Evolutionary conservation across 768 basidiomycete species (phyloP).

Genomic region (Auricularia auricula-judae): DNA sequence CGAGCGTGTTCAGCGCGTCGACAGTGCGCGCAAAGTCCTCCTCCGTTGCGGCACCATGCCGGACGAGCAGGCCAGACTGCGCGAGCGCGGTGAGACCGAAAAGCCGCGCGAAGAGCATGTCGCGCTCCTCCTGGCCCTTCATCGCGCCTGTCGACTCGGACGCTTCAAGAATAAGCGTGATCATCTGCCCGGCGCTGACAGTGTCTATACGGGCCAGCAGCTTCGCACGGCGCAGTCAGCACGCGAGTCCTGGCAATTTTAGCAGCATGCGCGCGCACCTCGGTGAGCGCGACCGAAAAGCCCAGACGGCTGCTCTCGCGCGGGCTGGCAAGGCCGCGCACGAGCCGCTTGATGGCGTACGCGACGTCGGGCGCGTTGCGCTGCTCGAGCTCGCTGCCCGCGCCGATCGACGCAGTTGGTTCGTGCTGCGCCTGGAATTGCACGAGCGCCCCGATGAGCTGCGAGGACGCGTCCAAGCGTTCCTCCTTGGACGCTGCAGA

Average conservation of each 20-base stretch:
- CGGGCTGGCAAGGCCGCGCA: conserved; percentile 83
- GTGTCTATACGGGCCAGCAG: conserved; percentile 69
- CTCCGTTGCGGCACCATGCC: conserved; percentile 45
- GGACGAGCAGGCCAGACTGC: conserved; percentile 72
- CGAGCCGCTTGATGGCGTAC: conserved; percentile 79
- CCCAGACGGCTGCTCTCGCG: conserved; percentile 89
- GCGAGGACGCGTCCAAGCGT: conserved; percentile 74
- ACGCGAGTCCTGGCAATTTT: conserved; percentile 5
- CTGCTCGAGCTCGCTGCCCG: conserved; percentile 43
- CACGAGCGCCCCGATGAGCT: conserved; percentile 71
- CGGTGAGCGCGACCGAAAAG: conserved; percentile 91
- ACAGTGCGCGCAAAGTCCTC: conserved; percentile 50
- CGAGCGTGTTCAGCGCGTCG: conserved; percentile 50
- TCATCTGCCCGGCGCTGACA: conserved; percentile 64
- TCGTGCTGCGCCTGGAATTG: conserved; percentile 62
- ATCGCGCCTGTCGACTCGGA: conserved; percentile 65
- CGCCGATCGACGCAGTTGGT: conserved; percentile 5
- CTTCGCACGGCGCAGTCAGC: conserved; percentile 26
- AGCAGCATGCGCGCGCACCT: conserved; percentile 40
- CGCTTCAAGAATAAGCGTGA: conserved; percentile 61
- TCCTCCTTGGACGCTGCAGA: conserved; percentile 73
- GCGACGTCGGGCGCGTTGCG: conserved; percentile 85
- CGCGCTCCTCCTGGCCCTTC: conserved; percentile 87
- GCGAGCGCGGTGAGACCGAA: conserved; percentile 83
- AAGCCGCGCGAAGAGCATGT: conserved; percentile 81